Evolutionary conservation across 1,139 yeast species (phyloP), one percentile per base, ranked within the genome.

Genomic region (Cylindricascospora bacillispora): DNA sequence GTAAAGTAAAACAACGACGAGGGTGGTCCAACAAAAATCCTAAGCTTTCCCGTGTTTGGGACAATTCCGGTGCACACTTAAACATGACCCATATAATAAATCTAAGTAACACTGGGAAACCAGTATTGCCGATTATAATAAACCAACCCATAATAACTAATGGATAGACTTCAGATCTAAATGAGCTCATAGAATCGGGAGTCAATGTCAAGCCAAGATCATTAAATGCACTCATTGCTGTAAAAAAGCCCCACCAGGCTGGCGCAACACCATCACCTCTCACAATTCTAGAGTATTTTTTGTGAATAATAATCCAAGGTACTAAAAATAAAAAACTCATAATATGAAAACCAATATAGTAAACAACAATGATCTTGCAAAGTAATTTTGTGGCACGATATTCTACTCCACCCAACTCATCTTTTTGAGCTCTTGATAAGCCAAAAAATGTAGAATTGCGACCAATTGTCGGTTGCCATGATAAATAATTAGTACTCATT

Each of bases 371-470:
- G 27, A 89, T 70, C 43, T 69, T 70, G 32, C 82, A 73, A 34
- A 89, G 59, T 9, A 85, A 58, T 47, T 83, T 83, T 33, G 81
- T 67, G 0, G 98, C 85, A 29, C 97, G 68, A 49, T 89, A 92
- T 50, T 89, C 99, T 7, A 89, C 95, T 32, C 98, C 99, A 20
- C 98, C 99, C 26, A 89, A 59, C 52, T 89, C 99, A 36, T 80
- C 93, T 45, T 83, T 83, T 53, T 92, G 97, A 15, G 70, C 78
- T 17, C 75, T 83, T 2, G 81, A 73, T 33, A 89, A 57, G 18
- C 78, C 78, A 3, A 82, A 80, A 60, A 89, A 89, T 1, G 86
- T 80, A 1, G 98, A 89, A 54, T 92, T 92, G 52, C 97, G 70
- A n/a, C 95, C 98, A 28, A 92, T 69, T 5, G 56, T 83, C 0